Evolutionary conservation across 495 filamentous ascomycete genomes (phyloP).

Genomic region (Hypomontagnella submonticulosa): DNA sequence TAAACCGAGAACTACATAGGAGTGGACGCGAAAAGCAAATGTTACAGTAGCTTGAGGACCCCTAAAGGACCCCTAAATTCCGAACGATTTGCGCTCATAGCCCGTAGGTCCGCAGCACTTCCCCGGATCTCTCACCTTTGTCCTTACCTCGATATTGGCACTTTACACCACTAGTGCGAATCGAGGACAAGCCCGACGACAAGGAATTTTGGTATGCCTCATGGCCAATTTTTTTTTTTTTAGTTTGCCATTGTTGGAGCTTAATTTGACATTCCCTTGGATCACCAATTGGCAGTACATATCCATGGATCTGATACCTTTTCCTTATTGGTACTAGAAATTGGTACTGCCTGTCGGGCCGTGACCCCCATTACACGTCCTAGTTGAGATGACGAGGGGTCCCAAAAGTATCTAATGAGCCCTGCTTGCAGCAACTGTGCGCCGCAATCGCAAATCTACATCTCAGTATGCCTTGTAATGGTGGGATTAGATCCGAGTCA

Average conservation of each 20-base stretch:
- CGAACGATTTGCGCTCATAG: background rate
- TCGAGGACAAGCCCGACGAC: conserved; percentile 10
- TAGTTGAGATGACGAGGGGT: background rate
- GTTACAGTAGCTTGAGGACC: background rate
- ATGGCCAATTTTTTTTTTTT: conserved; percentile 19
- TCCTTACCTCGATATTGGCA: conserved; percentile 24
- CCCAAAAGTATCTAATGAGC: conserved; percentile 2
- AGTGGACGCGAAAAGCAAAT: background rate
- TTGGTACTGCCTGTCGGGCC: conserved; percentile 8
- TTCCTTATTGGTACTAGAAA: conserved; percentile 2
- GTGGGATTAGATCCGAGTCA: conserved; percentile 36
- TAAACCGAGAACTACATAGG: background rate
- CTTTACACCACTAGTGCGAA: conserved; percentile 22
- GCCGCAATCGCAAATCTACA: conserved; percentile 19
- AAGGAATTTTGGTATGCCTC: conserved; percentile 1
- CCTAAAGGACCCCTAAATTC: conserved; percentile 6
- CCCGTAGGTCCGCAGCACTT: too few species aligned
- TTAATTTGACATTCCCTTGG: conserved; percentile 1
- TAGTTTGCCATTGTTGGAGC: conserved; percentile 20
- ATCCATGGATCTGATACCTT: conserved; percentile 20
- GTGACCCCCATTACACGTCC: background rate
- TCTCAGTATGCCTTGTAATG: conserved; percentile 23
- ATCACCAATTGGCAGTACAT: conserved; percentile 14
- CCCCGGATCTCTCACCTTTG: background rate
- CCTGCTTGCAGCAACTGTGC: background rate